phyloP scores from a whole-genome alignment of 495 filamentous ascomycete genomes.

The Parathielavia hyrcaniae region DNA sequence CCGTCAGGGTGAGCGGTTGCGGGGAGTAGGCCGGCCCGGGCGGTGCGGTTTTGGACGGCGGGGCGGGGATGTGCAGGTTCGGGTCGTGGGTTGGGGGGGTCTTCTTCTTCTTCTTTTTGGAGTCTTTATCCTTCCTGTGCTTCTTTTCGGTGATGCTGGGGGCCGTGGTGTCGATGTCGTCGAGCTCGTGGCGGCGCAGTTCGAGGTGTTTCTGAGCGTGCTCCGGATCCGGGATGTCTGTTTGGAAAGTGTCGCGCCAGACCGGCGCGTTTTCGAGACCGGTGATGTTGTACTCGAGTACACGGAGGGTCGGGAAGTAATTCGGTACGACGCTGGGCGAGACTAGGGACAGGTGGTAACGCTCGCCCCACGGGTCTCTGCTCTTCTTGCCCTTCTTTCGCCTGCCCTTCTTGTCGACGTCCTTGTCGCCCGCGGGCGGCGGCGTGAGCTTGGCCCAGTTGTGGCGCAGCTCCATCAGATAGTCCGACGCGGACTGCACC shows the following conservation, averaged over 20 bases:
- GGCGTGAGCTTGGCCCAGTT: constrained; percentile 70
- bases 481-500: constrained; percentile 60
- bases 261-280: constrained; percentile 54
- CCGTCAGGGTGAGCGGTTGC: constrained; percentile 67
- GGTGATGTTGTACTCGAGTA: constrained; percentile 90
- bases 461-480: constrained; percentile 70
- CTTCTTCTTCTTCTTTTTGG: constrained; percentile 36
- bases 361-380: constrained; percentile 62
- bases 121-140: constrained; percentile 50
- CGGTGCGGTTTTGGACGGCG: constrained; percentile 63
- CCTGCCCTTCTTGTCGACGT: constrained; percentile 31
- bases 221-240: neutral
- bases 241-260: constrained; percentile 30
- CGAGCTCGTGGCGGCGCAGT: neutral
- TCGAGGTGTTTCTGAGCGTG: constrained; percentile 1
- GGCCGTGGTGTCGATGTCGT: constrained; percentile 4
- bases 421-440: constrained; percentile 39
- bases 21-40: constrained; percentile 90
- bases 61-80: constrained; percentile 57
- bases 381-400: constrained; percentile 29
- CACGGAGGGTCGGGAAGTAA: constrained; percentile 79
- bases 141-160: constrained; percentile 31
- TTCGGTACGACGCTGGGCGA: constrained; percentile 86
- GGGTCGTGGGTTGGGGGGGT: constrained; percentile 49
- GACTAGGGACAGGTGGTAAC: constrained; percentile 74